Evolutionary conservation across 345 rosid genomes (phyloP).

Genomic region (Mangifera indica): DNA sequence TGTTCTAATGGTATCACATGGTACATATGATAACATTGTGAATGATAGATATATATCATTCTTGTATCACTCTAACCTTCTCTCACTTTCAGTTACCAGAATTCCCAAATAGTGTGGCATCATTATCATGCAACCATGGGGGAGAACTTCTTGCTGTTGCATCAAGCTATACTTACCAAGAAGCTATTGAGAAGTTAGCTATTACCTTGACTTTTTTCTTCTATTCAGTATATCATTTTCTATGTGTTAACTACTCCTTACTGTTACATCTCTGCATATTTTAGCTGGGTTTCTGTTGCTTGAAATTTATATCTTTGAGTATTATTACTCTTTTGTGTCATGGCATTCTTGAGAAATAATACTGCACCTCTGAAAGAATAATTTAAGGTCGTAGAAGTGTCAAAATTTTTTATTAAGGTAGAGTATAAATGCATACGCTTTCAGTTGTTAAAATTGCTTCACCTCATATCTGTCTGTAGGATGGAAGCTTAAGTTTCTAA

Average conservation of each 20-base stretch:
- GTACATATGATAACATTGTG: background rate
- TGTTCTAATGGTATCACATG: background rate
- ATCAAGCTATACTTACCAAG: constrained; percentile 64
- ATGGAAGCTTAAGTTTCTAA: background rate
- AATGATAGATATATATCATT: background rate
- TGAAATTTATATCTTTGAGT: background rate
- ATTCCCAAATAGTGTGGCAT: constrained; percentile 69
- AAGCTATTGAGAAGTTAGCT: constrained; percentile 68
- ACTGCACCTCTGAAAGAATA: background rate
- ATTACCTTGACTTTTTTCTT: background rate
- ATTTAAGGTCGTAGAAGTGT: background rate
- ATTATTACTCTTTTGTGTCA: background rate
- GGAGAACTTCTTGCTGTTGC: constrained; percentile 80
- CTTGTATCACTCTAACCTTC: constrained; percentile 10
- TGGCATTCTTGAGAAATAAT: background rate
- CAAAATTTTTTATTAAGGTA: background rate
- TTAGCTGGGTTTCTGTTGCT: background rate
- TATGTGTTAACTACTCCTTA: background rate
- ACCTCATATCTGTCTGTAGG: background rate
- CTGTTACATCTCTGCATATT: background rate
- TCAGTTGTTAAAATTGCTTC: background rate
- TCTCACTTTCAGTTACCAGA: constrained; percentile 57
- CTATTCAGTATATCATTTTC: background rate
- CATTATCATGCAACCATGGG: constrained; percentile 51
- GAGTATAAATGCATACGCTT: background rate